Evolutionary conservation across 1,139 yeast species (phyloP).

Genomic region (Debaryomycetaceae sp.): DNA sequence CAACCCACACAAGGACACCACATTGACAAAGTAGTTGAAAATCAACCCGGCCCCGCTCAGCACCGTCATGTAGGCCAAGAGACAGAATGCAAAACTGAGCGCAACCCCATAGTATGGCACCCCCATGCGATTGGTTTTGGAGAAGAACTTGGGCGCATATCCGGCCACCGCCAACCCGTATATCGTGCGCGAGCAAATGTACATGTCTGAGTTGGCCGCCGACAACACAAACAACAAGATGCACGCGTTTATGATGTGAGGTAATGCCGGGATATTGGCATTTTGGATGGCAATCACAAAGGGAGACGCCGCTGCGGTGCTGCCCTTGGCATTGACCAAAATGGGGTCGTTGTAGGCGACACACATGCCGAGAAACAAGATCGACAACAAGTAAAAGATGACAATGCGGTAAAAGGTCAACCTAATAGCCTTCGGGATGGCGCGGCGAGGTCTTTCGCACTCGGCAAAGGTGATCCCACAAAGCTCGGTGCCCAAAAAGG

Average conservation of each 20-base stretch:
- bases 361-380: constrained; percentile 68
- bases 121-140: constrained; percentile 34
- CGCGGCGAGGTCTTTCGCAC: constrained; percentile 68
- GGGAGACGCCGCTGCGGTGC: constrained; percentile 74
- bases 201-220: constrained; percentile 47
- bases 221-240: constrained; percentile 42
- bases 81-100: constrained; percentile 42
- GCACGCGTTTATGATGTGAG: constrained; percentile 44
- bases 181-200: constrained; percentile 42
- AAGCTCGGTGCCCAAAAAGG: constrained; percentile 75
- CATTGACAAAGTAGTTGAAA: constrained; percentile 66
- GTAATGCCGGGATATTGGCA: constrained; percentile 39
- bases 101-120: constrained; percentile 36
- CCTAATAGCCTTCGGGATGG: constrained; percentile 74
- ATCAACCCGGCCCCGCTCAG: constrained; percentile 48
- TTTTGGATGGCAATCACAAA: constrained; percentile 51
- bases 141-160: constrained; percentile 40
- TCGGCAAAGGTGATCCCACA: constrained; percentile 75
- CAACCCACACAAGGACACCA: constrained; percentile 69
- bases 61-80: constrained; percentile 62
- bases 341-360: constrained; percentile 66
- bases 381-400: constrained; percentile 62
- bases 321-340: constrained; percentile 28
- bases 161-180: constrained; percentile 45
- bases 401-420: constrained; percentile 74